Base-by-base conservation (phyloP, 768 basidiomycete species). In the Tylopilus subfusipes region DNA sequence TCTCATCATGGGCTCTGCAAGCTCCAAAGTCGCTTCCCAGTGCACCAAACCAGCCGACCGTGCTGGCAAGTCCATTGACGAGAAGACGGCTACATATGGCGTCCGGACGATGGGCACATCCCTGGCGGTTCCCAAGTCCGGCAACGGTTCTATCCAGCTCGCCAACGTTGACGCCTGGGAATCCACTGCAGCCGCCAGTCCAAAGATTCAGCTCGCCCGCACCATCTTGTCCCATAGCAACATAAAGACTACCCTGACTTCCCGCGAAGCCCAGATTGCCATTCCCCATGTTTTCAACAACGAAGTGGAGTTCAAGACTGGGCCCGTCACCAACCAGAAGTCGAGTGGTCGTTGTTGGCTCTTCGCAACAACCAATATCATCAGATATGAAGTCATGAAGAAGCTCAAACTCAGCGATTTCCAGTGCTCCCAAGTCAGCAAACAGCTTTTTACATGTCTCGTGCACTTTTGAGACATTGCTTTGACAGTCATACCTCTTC, bases 301-400 rank as follows among this genome's bases (percentile, higher is more conserved):
- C 60, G 76, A 83, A 57, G 65, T 97, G 21, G 86, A 86, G 51
- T 87, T 88, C 73, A 88, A 90, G 77, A 85, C 92, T 2, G 82
- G 79, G 2, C 93, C 93, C 11, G 75, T 94, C 58, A 94, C 92
- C 13, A 82, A 88, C 71, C 93, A 96, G 81, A 88, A 85, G 74
- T 84, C 79, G 66, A 90, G 86, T 53, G 95, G 95, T 1, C 78
- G 95, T 44, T 98, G 95, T 75, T 98, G 96, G 95, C 77, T 97
- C 9, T 98, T 98, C 68, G 90, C 94, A 2, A 90, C 91, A 8
- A 94, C 92, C 57, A 92, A 93, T 70, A 81, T 93, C 24, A 76
- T 93, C 55, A 79, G 94, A 40, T 89, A 90, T 72, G 81, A 84
- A 48, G 78, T 94, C 59, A 90, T 92, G 83, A 88, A 88, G 78